Percentiles rank a stretch among this genome's conserved stretches.
Conservation (phyloP, 208 protist genomes). For the Leishmania mexicana region DNA sequence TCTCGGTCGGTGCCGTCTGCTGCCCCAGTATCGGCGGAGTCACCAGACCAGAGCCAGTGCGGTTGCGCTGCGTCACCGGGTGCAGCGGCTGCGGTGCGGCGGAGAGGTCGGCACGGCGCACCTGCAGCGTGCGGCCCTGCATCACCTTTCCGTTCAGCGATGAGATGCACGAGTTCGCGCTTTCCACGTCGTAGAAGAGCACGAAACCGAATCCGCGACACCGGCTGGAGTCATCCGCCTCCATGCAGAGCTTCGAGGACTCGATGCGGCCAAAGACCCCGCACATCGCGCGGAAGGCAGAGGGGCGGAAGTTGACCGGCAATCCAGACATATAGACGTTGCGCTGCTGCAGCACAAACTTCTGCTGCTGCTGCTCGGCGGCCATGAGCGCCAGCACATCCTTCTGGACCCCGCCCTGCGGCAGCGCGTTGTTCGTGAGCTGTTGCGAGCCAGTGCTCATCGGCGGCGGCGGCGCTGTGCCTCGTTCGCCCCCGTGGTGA, state of each 20-base stretch:
- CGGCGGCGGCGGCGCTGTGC: neutral
- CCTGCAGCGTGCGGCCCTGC: slow-evolving; percentile 53
- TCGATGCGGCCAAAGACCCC: slow-evolving; percentile 61
- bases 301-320: slow-evolving; percentile 46
- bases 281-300: slow-evolving; percentile 58
- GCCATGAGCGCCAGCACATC: slow-evolving; percentile 30
- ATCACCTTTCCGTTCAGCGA: slow-evolving; percentile 47
- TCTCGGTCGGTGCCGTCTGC: neutral
- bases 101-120: slow-evolving; percentile 53
- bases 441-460: neutral
- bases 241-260: slow-evolving; percentile 63
- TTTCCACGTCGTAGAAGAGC: slow-evolving; percentile 55
- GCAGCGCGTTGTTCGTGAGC: neutral
- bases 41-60: slow-evolving; percentile 24
- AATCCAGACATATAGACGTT: slow-evolving; percentile 77
- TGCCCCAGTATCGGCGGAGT: slow-evolving; percentile 12
- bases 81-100: slow-evolving; percentile 46
- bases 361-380: slow-evolving; percentile 33
- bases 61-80: slow-evolving; percentile 30
- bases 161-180: slow-evolving; percentile 57
- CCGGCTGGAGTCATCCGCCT: slow-evolving; percentile 38
- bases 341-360: slow-evolving; percentile 52
- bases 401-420: slow-evolving; percentile 21
- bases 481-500: slow-evolving; percentile 1
- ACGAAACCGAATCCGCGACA: slow-evolving; percentile 69